Percentiles rank a stretch among this genome's conserved stretches.
These are phyloP conservation scores for Hansenula sp. DNA, from an alignment of 1,139 yeast species.

Conservation along the genomic window DNA sequence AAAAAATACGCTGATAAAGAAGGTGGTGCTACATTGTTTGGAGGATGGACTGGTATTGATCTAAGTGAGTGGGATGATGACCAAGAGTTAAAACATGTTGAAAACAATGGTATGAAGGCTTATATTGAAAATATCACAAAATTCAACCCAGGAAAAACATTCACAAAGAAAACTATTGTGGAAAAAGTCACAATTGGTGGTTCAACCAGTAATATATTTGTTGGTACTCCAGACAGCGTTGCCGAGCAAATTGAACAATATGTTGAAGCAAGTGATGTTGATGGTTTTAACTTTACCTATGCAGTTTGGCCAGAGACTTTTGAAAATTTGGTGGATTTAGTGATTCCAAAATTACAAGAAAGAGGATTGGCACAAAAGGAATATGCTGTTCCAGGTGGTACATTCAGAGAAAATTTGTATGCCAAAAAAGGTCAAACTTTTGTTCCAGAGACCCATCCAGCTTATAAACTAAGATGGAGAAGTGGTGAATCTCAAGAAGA, in stretches of 20 bases:
- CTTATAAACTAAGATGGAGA: conserved; percentile 11
- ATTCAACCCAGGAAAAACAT: conserved; percentile 24
- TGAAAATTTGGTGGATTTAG: conserved; percentile 28
- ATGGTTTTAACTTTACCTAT: conserved; percentile 30
- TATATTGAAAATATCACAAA: conserved; percentile 12
- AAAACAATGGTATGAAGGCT: conserved; percentile 34
- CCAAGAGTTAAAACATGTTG: conserved; percentile 27
- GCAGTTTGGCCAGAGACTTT: conserved; percentile 27
- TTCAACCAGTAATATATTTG: conserved; percentile 22
- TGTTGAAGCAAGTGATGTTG: conserved; percentile 29
- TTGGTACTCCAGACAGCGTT: conserved; percentile 25
- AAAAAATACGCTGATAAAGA: conserved; percentile 22
- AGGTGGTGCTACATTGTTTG: conserved; percentile 27
- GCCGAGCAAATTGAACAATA: conserved; percentile 29
- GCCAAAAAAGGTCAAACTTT: conserved; percentile 8
- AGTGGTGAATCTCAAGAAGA: conserved; percentile 8
- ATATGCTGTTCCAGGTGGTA: conserved; percentile 25
- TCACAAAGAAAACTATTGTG: conserved; percentile 18
- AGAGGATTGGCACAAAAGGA: conserved; percentile 30
- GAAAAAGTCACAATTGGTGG: conserved; percentile 24
- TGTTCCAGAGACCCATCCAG: conserved; percentile 12
- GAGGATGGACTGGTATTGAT: conserved; percentile 30
- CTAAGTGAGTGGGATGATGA: conserved; percentile 23
- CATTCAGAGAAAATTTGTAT: conserved; percentile 14
- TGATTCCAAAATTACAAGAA: conserved; percentile 29